These are phyloP conservation scores for Paramecium sonneborni DNA, from an alignment of 73 alveolate species.

Conservation along the genomic window DNA sequence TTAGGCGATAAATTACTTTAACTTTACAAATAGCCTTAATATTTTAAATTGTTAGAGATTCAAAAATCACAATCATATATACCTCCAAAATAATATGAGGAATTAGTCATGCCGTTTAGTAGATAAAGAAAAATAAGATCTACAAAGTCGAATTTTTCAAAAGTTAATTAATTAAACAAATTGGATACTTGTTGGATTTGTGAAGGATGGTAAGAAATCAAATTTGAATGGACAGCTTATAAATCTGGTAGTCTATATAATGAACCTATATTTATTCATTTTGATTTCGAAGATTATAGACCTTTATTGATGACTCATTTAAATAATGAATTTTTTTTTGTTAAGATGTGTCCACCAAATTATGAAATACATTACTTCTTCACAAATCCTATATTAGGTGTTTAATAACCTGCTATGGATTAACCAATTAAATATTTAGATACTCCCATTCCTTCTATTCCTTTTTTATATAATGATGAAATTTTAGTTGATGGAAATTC, in stretches of 20 bases:
- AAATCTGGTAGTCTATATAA: slow-evolving; percentile 71
- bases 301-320: slow-evolving; percentile 69
- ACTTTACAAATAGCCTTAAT: background rate
- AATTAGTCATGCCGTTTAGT: background rate
- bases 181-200: slow-evolving; percentile 90
- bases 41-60: background rate
- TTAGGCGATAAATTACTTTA: background rate
- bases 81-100: slow-evolving; percentile 44
- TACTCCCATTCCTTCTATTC: background rate
- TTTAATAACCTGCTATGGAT: background rate
- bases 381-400: slow-evolving; percentile 43
- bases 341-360: slow-evolving; percentile 87
- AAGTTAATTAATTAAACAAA: background rate
- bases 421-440: background rate
- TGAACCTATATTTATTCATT: slow-evolving; percentile 74
- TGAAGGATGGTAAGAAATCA: slow-evolving; percentile 94
- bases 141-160: background rate
- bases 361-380: slow-evolving; percentile 71
- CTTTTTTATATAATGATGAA: slow-evolving; percentile 34
- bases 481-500: background rate
- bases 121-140: slow-evolving; percentile 18
- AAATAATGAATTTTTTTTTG: slow-evolving; percentile 64
- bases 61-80: background rate
- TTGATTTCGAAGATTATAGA: slow-evolving; percentile 78
- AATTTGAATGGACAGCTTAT: slow-evolving; percentile 80